phyloP scores from a whole-genome alignment of 225 moss, liverwort and hornwort genomes.

The Sphagnum tenellum region DNA sequence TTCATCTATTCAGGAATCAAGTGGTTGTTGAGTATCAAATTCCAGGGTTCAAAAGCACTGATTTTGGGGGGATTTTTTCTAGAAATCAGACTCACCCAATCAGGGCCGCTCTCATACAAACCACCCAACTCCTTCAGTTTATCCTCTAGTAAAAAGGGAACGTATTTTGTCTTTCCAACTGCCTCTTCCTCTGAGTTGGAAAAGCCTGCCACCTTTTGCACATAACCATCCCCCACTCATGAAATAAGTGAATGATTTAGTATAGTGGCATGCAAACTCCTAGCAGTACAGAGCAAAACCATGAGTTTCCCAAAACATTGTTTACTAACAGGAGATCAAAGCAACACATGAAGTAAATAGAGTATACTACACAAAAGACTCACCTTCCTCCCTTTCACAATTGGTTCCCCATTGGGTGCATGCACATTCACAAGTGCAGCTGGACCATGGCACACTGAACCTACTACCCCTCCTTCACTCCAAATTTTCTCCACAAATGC shows the following conservation, averaged over 20 bases:
- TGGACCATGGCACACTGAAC: slow-evolving; percentile 76
- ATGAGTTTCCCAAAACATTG: no score
- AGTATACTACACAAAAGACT: background rate
- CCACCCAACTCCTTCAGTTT: slow-evolving; percentile 54
- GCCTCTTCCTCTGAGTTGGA: slow-evolving; percentile 62
- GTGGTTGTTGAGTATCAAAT: no score
- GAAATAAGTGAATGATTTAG: no score
- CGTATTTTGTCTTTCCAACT: slow-evolving; percentile 19
- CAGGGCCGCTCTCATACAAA: slow-evolving; percentile 31
- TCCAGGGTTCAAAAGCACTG: no score
- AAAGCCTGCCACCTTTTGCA: slow-evolving; percentile 44
- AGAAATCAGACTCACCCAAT: slow-evolving; percentile 39
- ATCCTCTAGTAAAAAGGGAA: slow-evolving; percentile 55
- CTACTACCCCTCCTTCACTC: slow-evolving; percentile 63
- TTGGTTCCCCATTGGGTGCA: slow-evolving; percentile 53
- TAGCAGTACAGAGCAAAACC: no score
- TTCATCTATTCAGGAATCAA: background rate
- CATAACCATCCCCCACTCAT: no score
- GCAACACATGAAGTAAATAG: no score
- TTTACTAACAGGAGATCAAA: no score
- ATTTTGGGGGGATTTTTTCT: no score
- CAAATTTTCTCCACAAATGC: slow-evolving; percentile 46
- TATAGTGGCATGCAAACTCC: no score
- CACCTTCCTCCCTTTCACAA: slow-evolving; percentile 67
- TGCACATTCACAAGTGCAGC: slow-evolving; percentile 26